Evolutionary conservation across 495 filamentous ascomycete species (phyloP), one percentile per base, ranked within the genome.

Genomic region (Rhizodiscina lignyota): DNA sequence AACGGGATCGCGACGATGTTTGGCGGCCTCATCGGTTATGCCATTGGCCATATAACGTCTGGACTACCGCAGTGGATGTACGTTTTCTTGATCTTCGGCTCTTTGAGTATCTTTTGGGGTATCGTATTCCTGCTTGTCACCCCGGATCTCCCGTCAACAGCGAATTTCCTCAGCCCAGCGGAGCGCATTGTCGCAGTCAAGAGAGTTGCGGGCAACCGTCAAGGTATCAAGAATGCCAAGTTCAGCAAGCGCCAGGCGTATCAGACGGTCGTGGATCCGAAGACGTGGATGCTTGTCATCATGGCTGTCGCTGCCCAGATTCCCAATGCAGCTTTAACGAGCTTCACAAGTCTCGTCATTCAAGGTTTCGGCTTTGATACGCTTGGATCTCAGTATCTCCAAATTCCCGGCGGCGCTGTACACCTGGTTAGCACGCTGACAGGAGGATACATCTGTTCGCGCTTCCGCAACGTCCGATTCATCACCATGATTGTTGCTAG

Each of bases 321-420:
- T 27, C 51, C 51, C 1, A 54, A 54, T 23, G 38, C 45, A 1
- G 48, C 45, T 1, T 21, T 51, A 22, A 50, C 50, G 5, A 40
- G 52, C 40, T 28, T 41, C 24, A 35, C 18, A 4, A 62, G 60
- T 0, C 63, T 70, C 13, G 60, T 68, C 28, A 51, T 69, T 21
- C 51, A 58, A 30, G 59, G 56, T 11, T 70, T 73, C 37, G 68
- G 67, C 5, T 67, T 73, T 44, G 56, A 62, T 19, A 64, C 63
- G 0, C 59, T 71, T 12, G 56, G 63, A n/a, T 67, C 64, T 0
- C 66, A 69, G 40, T n/a, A n/a, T n/a, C n/a, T n/a, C n/a, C n/a
- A n/a, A n/a, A n/a, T n/a, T n/a, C n/a, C n/a, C n/a, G n/a, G n/a
- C n/a, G n/a, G n/a, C n/a, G n/a, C n/a, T n/a, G n/a, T n/a, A n/a